phyloP scores from a whole-genome alignment of 2,329 filamentous ascomycete genomes.

The Pseudovirgaria hyperparasitica region DNA sequence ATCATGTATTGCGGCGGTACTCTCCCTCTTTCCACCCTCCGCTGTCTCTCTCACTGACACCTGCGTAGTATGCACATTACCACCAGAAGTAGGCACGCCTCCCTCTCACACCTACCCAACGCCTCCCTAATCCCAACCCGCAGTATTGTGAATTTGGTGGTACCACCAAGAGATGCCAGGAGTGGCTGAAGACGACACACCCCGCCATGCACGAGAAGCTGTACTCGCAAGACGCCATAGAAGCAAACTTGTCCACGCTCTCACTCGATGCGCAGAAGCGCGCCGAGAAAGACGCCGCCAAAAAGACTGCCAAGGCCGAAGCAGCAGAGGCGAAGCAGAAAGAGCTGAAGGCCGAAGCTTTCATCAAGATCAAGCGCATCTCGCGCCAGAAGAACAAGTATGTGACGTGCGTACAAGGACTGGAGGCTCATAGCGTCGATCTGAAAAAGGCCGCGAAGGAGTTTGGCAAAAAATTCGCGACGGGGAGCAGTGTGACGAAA shows the following conservation, averaged over 20 bases:
- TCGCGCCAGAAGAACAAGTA: conserved; percentile 97
- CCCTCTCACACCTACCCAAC: conserved; percentile 6
- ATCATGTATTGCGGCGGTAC: too few species aligned
- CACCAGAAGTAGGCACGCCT: conserved; percentile 53
- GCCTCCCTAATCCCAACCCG: conserved; percentile 2
- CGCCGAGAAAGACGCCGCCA: conserved; percentile 88
- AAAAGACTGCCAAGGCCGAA: conserved; percentile 91
- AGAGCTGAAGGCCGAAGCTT: conserved; percentile 69
- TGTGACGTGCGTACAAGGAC: conserved; percentile 80
- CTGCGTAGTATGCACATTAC: conserved; percentile 47
- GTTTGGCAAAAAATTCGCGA: conserved; percentile 97
- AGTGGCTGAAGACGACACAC: conserved; percentile 76
- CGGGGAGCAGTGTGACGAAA: conserved; percentile 85
- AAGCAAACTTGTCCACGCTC: conserved; percentile 72
- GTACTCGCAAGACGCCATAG: conserved; percentile 70
- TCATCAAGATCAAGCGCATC: conserved; percentile 87
- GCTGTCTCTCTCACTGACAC: conserved; percentile 10
- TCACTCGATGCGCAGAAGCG: conserved; percentile 88
- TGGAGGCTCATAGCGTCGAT: conserved; percentile 83
- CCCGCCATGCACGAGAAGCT: conserved; percentile 62
- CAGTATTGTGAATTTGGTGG: conserved; percentile 99
- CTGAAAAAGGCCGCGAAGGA: conserved; percentile 95
- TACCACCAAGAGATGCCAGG: conserved; percentile 90
- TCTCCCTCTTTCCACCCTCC: too few species aligned
- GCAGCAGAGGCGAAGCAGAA: conserved; percentile 72